Evolutionary conservation across 176 grass and related monocot genomes (phyloP).

Genomic region (Zoysia pacifica): DNA sequence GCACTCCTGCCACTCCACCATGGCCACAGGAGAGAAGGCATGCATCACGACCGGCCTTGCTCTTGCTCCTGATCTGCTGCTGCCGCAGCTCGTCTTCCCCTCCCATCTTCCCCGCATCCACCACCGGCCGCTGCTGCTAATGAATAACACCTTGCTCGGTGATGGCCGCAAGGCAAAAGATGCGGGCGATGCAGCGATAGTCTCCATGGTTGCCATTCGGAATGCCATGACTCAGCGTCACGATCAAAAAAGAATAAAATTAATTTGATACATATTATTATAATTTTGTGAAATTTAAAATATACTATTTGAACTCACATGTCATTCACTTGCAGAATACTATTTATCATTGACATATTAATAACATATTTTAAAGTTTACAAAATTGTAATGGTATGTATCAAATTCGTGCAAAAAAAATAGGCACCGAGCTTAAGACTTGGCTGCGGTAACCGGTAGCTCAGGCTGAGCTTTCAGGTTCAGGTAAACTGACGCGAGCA

Average conservation of each 20-base stretch:
- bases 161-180: conserved; percentile 31
- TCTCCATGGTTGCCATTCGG: conserved; percentile 13
- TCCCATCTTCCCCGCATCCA: conserved; percentile 49
- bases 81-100: conserved; percentile 11
- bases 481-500: neutral
- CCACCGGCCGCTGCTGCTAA: conserved; percentile 35
- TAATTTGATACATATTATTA: too few relatives aligned
- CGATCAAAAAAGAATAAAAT: conserved; percentile 10
- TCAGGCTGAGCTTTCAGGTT: conserved; percentile 17
- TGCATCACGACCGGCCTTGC: conserved; percentile 11
- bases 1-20: conserved; percentile 66
- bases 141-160: conserved; percentile 31
- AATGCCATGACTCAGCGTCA: conserved; percentile 8
- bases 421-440: neutral
- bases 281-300: too few relatives aligned
- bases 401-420: conserved; percentile 1
- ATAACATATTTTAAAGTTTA: too few relatives aligned
- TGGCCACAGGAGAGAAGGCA: conserved; percentile 46
- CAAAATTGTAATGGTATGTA: too few relatives aligned
- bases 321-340: too few relatives aligned
- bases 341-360: too few relatives aligned
- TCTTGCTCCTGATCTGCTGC: neutral
- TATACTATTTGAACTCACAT: too few relatives aligned
- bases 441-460: neutral
- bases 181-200: neutral